These are phyloP conservation scores for Pseudogymnoascus verrucosus DNA, from an alignment of 2,329 filamentous ascomycete species.

Conservation along the genomic window DNA sequence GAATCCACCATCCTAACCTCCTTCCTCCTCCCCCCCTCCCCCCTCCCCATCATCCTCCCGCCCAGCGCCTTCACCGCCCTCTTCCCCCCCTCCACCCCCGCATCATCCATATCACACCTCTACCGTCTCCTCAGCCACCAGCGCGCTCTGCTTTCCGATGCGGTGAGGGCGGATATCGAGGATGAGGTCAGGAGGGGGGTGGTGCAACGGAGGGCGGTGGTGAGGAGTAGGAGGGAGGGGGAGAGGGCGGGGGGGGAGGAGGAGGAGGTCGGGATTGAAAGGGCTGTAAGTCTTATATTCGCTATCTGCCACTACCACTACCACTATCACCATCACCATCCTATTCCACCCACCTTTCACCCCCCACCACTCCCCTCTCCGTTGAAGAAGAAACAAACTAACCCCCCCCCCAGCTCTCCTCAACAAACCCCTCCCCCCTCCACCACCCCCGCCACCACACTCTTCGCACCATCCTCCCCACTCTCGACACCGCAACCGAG, in stretches of 20 bases:
- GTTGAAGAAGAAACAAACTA: background rate
- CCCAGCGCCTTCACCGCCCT: slow-evolving; percentile 67
- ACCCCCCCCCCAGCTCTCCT: background rate
- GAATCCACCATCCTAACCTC: slow-evolving; percentile 68
- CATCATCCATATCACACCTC: slow-evolving; percentile 41
- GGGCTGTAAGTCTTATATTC: too few relatives aligned
- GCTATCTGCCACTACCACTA: too few relatives aligned
- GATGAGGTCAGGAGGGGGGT: slow-evolving; percentile 56
- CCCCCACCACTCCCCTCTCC: too few relatives aligned
- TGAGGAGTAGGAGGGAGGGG: slow-evolving; percentile 43
- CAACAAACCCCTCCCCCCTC: background rate
- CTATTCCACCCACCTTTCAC: background rate
- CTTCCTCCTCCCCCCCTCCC: slow-evolving; percentile 70
- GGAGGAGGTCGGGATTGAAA: slow-evolving; percentile 37
- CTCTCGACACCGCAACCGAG: slow-evolving; percentile 58
- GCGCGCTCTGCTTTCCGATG: slow-evolving; percentile 60
- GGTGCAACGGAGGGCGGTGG: slow-evolving; percentile 48
- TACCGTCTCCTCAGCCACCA: slow-evolving; percentile 75
- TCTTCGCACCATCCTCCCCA: slow-evolving; percentile 55
- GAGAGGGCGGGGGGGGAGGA: slow-evolving; percentile 47
- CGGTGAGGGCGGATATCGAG: slow-evolving; percentile 56
- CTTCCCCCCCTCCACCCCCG: slow-evolving; percentile 51
- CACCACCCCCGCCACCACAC: slow-evolving; percentile 40
- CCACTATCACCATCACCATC: background rate
- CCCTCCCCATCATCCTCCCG: slow-evolving; percentile 65